These are phyloP conservation scores for Lithospermum erythrorhizon DNA, from an alignment of 257 asterid species.

Conservation along the genomic window DNA sequence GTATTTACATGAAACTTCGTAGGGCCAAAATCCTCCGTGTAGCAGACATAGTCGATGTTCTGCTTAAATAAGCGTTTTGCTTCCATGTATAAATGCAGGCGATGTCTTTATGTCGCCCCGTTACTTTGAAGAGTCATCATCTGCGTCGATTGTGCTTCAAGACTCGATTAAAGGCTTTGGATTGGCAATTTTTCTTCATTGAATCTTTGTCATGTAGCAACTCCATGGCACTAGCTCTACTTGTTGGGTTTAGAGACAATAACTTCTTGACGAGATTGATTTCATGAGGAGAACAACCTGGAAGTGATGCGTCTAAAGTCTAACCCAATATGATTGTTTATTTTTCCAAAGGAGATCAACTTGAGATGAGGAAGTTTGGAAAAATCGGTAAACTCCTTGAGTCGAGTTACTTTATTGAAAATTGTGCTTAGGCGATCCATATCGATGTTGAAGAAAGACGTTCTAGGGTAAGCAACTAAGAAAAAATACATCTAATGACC, in stretches of 20 bases:
- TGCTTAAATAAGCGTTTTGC: too few species aligned
- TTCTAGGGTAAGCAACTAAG: slow-evolving; percentile 61
- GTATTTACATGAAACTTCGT: slow-evolving; percentile 30
- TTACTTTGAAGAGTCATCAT: slow-evolving; percentile 43
- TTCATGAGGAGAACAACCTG: slow-evolving; percentile 52
- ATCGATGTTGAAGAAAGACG: slow-evolving; percentile 85
- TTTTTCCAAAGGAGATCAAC: slow-evolving; percentile 52
- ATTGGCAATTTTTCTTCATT: slow-evolving; percentile 70
- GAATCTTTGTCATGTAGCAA: slow-evolving; percentile 68
- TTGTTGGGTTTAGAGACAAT: slow-evolving; percentile 53
- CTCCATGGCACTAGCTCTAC: slow-evolving; percentile 73
- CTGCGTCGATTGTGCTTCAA: slow-evolving; percentile 29
- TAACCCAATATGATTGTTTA: slow-evolving; percentile 61
- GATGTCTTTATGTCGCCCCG: too few species aligned
- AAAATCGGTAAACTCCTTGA: slow-evolving; percentile 68
- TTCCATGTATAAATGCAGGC: too few species aligned
- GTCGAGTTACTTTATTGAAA: slow-evolving; percentile 54
- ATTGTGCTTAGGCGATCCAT: slow-evolving; percentile 74
- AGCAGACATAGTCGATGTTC: too few species aligned
- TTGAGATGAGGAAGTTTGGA: slow-evolving; percentile 68
- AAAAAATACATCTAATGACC: slow-evolving; percentile 91
- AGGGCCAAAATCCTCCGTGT: slow-evolving; percentile 64
- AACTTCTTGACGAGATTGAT: slow-evolving; percentile 48
- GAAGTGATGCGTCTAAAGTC: slow-evolving; percentile 55
- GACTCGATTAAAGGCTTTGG: slow-evolving; percentile 60